A percentile compares a stretch with the other conserved stretches of the same genome.
Conservation (phyloP, 805 yeast genomes). For the Yarrowia sp. region DNA sequence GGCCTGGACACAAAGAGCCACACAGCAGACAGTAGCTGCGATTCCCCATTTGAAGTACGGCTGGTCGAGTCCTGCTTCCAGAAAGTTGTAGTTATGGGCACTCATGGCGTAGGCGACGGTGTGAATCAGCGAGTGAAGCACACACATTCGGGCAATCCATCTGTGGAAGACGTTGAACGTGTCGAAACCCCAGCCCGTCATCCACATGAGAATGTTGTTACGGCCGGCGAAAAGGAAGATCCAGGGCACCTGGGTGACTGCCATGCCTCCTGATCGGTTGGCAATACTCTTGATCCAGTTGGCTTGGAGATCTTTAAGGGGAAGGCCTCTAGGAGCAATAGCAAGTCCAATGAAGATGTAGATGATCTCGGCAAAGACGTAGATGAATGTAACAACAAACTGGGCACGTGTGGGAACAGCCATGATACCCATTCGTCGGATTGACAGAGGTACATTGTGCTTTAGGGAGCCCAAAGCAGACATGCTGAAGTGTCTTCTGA, state of each 20-base stretch:
- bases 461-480: constrained; percentile 68
- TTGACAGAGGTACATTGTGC: constrained; percentile 24
- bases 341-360: constrained; percentile 48
- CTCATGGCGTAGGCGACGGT: constrained; percentile 28
- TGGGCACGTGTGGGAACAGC: constrained; percentile 56
- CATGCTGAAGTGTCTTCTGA: constrained; percentile 56
- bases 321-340: constrained; percentile 51
- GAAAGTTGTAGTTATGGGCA: constrained; percentile 37
- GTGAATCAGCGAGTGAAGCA: constrained; percentile 45
- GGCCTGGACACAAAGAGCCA: constrained; percentile 58
- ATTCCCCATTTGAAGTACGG: constrained; percentile 52
- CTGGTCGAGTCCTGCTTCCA: constrained; percentile 8
- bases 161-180: constrained; percentile 68
- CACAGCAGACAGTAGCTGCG: constrained; percentile 54
- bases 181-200: constrained; percentile 68
- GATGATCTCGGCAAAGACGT: constrained; percentile 48
- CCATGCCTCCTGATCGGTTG: constrained; percentile 44
- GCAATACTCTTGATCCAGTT: constrained; percentile 47
- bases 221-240: constrained; percentile 62
- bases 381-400: constrained; percentile 51
- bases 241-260: constrained; percentile 46
- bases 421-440: constrained; percentile 43
- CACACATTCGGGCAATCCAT: constrained; percentile 47
- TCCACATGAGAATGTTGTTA: constrained; percentile 66
- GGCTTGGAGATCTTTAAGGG: constrained; percentile 45